These are phyloP conservation scores for Paramyrothecium roridum DNA, from an alignment of 2,329 filamentous ascomycete species.

Conservation along the genomic window DNA sequence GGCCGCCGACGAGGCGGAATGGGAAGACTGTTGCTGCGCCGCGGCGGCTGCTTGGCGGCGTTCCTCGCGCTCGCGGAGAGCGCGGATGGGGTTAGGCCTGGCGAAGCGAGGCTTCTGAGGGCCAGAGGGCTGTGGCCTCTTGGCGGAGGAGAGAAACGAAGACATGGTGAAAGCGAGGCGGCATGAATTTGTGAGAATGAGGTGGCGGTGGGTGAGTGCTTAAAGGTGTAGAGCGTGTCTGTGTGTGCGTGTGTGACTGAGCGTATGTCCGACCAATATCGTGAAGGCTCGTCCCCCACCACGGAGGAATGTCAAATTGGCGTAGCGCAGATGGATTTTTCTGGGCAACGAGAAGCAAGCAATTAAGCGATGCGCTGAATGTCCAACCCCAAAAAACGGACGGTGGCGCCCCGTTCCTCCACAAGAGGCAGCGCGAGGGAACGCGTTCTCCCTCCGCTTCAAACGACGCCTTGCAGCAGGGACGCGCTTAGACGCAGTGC, in stretches of 20 bases:
- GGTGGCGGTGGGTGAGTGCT: slow-evolving; percentile 2
- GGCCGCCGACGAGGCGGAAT: slow-evolving; percentile 21
- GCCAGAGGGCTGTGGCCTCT: slow-evolving; percentile 21
- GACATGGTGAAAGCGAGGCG: slow-evolving; percentile 34
- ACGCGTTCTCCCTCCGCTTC: too few relatives aligned
- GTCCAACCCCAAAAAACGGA: too few relatives aligned
- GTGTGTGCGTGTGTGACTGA: not conserved
- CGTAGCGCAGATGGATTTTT: too few relatives aligned
- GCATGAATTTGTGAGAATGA: slow-evolving; percentile 1
- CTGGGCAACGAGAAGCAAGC: too few relatives aligned
- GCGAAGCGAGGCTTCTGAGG: slow-evolving; percentile 37
- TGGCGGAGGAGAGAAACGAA: slow-evolving; percentile 41
- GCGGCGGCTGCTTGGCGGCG: slow-evolving; percentile 33
- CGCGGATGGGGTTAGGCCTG: slow-evolving; percentile 45
- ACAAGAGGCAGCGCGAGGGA: too few relatives aligned
- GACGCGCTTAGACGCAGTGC: not conserved
- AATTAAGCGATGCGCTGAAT: too few relatives aligned
- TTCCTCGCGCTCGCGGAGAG: slow-evolving; percentile 50
- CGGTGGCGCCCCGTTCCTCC: too few relatives aligned
- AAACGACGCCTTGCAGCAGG: too few relatives aligned
- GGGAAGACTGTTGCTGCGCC: slow-evolving; percentile 21
- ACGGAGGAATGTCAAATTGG: too few relatives aligned
- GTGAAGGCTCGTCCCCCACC: too few relatives aligned
- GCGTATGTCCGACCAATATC: too few relatives aligned
- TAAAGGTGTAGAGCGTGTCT: not conserved